Percentiles rank a stretch among this genome's conserved stretches.
Evolutionary conservation across 441 rosid species (phyloP).

Genomic region (Corymbia calophylla): DNA sequence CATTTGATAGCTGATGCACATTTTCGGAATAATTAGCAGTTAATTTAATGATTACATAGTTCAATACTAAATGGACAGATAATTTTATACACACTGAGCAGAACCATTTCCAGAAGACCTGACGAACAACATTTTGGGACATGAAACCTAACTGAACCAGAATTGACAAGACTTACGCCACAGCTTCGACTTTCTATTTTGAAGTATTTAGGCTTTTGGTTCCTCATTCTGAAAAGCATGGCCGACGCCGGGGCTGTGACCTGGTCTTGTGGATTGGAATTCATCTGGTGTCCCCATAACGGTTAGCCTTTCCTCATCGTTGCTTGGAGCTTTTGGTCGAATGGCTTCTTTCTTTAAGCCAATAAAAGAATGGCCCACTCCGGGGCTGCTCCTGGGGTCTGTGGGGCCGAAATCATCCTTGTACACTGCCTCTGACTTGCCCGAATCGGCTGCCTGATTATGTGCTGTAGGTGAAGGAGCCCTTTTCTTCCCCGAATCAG

Average conservation of each 20-base stretch:
- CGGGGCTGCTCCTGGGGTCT: constrained; percentile 1
- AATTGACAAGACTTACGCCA: background rate
- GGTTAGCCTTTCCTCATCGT: background rate
- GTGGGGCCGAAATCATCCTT: constrained; percentile 5
- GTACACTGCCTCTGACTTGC: background rate
- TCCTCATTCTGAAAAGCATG: background rate
- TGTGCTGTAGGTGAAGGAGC: background rate
- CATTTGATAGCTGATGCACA: no score
- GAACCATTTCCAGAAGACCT: background rate
- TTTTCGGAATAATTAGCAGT: background rate
- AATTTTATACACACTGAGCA: background rate
- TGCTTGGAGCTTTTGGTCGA: background rate
- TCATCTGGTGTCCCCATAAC: background rate
- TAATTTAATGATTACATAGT: background rate
- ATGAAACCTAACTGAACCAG: background rate
- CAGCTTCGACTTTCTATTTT: background rate
- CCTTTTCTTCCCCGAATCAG: background rate
- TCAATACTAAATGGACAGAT: background rate
- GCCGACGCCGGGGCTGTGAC: constrained; percentile 17
- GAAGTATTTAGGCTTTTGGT: background rate
- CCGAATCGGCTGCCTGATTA: background rate
- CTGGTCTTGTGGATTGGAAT: constrained; percentile 22
- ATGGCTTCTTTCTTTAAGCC: background rate
- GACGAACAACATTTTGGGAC: background rate
- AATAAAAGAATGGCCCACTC: constrained; percentile 5